Evolutionary conservation across 441 rosid genomes (phyloP).

Genomic region (Capsella rubella): DNA sequence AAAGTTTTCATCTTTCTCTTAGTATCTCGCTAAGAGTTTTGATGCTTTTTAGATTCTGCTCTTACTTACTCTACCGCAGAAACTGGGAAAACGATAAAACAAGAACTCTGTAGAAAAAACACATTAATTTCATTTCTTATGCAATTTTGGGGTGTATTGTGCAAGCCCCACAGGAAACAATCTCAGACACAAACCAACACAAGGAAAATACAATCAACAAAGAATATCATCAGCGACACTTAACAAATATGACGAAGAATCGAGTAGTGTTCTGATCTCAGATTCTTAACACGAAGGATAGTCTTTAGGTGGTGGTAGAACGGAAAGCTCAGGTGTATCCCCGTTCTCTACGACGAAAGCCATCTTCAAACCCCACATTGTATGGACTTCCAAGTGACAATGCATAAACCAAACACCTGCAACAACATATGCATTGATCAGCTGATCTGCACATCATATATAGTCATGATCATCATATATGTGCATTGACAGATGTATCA

Average conservation of each 20-base stretch:
- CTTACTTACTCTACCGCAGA: not conserved
- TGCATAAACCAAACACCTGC: slow-evolving; percentile 69
- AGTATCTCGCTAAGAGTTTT: slow-evolving; percentile 39
- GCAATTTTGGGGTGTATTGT: slow-evolving; percentile 28
- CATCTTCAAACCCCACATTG: slow-evolving; percentile 66
- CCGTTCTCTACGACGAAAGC: slow-evolving; percentile 63
- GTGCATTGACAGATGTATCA: not conserved
- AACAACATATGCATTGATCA: slow-evolving; percentile 28
- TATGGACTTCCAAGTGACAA: slow-evolving; percentile 62
- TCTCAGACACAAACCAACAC: slow-evolving; percentile 36
- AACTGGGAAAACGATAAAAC: not conserved
- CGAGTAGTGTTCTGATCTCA: slow-evolving; percentile 10
- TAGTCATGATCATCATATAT: not conserved
- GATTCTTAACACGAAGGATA: slow-evolving; percentile 52
- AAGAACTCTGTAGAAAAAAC: slow-evolving; percentile 3
- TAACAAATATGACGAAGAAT: slow-evolving; percentile 6
- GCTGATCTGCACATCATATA: slow-evolving; percentile 10
- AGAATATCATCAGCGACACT: slow-evolving; percentile 28
- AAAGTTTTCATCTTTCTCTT: slow-evolving; percentile 13
- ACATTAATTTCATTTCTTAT: slow-evolving; percentile 36
- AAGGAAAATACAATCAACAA: slow-evolving; percentile 28
- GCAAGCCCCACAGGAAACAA: slow-evolving; percentile 26
- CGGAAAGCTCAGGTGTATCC: slow-evolving; percentile 48
- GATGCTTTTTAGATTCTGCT: slow-evolving; percentile 14
- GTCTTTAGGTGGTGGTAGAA: slow-evolving; percentile 57